Base-by-base conservation (phyloP, 2,329 filamentous ascomycete species). In the Nakataea oryzae region DNA sequence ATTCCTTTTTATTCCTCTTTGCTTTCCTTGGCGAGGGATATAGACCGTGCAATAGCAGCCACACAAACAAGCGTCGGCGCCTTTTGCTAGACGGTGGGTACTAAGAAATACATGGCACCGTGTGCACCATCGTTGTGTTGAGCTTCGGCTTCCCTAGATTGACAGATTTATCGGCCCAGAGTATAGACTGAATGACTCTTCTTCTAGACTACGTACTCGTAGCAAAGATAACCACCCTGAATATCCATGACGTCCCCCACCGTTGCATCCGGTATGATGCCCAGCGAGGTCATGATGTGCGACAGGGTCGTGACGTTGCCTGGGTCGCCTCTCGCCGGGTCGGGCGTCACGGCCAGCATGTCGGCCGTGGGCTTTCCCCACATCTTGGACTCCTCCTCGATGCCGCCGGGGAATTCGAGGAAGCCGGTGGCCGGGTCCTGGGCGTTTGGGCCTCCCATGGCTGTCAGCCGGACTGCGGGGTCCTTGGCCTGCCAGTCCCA, bases 401-500 rank as follows among this genome's bases (percentile, higher is more conserved):
- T n/a, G 21, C 41, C 41, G 28, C 63, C 63, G 28, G 32, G 24
- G 63, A 67, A 61, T 54, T 65, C 61, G 55, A 58, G 62, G 29
- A 65, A 61, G 54, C 64, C 60, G 57, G 60, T 61, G 29, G 54
- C 28, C 21, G 41, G 41, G 41, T 50, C 41, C 41, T 50, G 41
- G 13, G 64, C 63, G 64, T 67, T 63, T 26, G 62, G 61, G 14
- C 62, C 64, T n/a, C 58, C 58, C 32, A 59, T 50, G 24, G 41
- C 58, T 6, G 58, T 50, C 58, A 59, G 58, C 8, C 58, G 58
- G 24, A 9, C 47, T 3, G 32, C 26, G 1, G 28, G 58, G 29
- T 61, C 30, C 29, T 17, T 27, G 26, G 50, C 78, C 65, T 74
- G 71, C 72, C 72, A 74, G 62, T 69, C 67, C 57, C 70, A 67